Conservation (phyloP, 2,329 filamentous ascomycete species). For the Phialemonium atrogriseum region DNA sequence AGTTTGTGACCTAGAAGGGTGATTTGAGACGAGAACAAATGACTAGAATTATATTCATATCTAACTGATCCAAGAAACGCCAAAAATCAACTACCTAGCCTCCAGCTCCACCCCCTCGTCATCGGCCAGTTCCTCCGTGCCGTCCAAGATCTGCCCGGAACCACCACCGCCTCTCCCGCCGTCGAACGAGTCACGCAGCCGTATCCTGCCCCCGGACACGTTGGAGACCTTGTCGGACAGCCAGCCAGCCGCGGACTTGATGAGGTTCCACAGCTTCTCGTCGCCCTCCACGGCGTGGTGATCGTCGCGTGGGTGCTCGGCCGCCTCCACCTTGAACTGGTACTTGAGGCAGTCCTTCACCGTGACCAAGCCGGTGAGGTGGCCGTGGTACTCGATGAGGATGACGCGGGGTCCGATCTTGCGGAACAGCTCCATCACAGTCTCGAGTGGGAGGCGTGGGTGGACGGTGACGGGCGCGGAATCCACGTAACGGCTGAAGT, state of each 20-base stretch:
- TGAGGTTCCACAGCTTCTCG: constrained; percentile 55
- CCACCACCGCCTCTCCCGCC: constrained; percentile 20
- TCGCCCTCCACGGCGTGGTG: constrained; percentile 47
- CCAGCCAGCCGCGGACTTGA: constrained; percentile 49
- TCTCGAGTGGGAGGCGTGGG: constrained; percentile 84
- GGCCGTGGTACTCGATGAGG: constrained; percentile 81
- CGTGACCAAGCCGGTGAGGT: constrained; percentile 77
- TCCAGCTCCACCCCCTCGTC: constrained; percentile 36
- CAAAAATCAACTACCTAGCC: constrained; percentile 10
- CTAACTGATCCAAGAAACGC: neutral
- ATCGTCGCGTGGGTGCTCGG: constrained; percentile 62
- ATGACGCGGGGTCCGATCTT: constrained; percentile 95
- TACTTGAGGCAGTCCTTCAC: constrained; percentile 97
- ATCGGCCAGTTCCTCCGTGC: constrained; percentile 39
- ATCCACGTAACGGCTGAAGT: constrained; percentile 85
- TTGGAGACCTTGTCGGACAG: constrained; percentile 45
- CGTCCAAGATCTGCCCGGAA: constrained; percentile 34
- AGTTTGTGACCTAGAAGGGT: no score
- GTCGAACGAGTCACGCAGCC: constrained; percentile 33
- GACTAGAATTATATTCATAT: no score
- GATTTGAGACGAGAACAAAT: no score
- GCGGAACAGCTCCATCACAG: constrained; percentile 96
- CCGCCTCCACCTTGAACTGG: constrained; percentile 90
- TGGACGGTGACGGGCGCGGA: constrained; percentile 85
- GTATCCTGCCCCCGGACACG: constrained; percentile 49